Evolutionary conservation across 768 basidiomycete species (phyloP).

Genomic region (Agaricus subrufescens): DNA sequence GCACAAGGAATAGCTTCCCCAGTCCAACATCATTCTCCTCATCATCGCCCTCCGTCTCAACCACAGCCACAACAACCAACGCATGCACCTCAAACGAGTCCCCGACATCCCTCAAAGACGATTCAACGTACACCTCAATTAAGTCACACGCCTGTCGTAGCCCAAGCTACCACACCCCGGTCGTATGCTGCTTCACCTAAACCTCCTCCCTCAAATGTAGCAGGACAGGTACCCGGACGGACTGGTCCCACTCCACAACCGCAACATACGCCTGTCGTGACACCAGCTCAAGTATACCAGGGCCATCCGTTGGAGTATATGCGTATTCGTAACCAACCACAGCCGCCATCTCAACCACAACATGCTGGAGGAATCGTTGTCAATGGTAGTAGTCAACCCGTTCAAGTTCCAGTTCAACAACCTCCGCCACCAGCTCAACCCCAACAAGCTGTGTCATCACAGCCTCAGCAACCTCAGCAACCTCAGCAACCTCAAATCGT

Average conservation of each 20-base stretch:
- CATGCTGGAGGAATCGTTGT: slow-evolving; percentile 22
- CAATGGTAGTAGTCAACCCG: slow-evolving; percentile 9
- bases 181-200: slow-evolving; percentile 14
- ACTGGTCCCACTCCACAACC: slow-evolving; percentile 6
- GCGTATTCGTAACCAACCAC: slow-evolving; percentile 9
- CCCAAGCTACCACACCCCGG: slow-evolving; percentile 11
- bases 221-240: background rate
- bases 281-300: slow-evolving; percentile 5
- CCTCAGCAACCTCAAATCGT: background rate
- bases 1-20: slow-evolving; percentile 6
- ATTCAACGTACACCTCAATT: slow-evolving; percentile 7
- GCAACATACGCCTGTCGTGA: slow-evolving; percentile 7
- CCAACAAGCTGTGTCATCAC: background rate
- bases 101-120: slow-evolving; percentile 13
- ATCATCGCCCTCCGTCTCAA: slow-evolving; percentile 1
- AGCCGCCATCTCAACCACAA: slow-evolving; percentile 14
- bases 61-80: slow-evolving; percentile 7
- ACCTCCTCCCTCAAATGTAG: slow-evolving; percentile 10
- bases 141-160: slow-evolving; percentile 4
- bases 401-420: slow-evolving; percentile 11
- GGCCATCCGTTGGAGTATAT: background rate
- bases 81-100: slow-evolving; percentile 9
- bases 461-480: slow-evolving; percentile 12
- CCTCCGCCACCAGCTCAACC: slow-evolving; percentile 10
- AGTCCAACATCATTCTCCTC: slow-evolving; percentile 6